phyloP scores from a whole-genome alignment of 2,329 filamentous ascomycete species.

The Metarhizium anisopliae region DNA sequence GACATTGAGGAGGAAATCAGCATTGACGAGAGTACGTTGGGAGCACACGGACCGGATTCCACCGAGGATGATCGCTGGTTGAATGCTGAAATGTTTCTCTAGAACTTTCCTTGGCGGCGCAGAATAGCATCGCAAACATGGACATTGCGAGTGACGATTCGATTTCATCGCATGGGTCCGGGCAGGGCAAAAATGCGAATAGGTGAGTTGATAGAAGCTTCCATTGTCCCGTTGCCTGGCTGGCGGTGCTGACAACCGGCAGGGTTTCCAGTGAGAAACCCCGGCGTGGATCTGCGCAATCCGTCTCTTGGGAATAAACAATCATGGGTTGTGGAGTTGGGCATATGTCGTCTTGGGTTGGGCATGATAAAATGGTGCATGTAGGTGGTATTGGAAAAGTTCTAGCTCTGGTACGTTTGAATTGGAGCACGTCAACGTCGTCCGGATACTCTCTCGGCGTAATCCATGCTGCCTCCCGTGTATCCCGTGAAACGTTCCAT shows the following conservation, averaged over 20 bases:
- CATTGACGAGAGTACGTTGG: neutral
- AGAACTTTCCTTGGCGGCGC: neutral
- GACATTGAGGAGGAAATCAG: neutral
- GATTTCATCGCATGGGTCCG: neutral
- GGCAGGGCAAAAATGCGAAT: neutral
- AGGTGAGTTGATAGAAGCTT: neutral
- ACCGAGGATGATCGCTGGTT: no score
- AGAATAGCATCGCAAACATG: neutral
- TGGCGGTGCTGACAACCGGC: neutral
- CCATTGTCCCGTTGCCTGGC: no score
- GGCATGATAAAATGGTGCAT: no score
- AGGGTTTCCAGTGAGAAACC: neutral
- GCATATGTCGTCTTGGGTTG: no score
- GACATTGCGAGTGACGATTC: neutral
- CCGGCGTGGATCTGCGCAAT: neutral
- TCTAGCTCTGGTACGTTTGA: no score
- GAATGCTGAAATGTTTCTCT: neutral
- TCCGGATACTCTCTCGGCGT: no score
- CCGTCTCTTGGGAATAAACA: neutral
- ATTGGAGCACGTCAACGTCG: no score
- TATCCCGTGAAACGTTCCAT: no score
- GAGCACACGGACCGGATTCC: no score
- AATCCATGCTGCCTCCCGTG: no score
- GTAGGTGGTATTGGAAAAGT: no score
- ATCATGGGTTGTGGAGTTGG: neutral